Evolutionary conservation across 1,284 basidiomycete species (phyloP), one percentile per base, ranked within the genome.

Genomic region (Malassezia furfur): DNA sequence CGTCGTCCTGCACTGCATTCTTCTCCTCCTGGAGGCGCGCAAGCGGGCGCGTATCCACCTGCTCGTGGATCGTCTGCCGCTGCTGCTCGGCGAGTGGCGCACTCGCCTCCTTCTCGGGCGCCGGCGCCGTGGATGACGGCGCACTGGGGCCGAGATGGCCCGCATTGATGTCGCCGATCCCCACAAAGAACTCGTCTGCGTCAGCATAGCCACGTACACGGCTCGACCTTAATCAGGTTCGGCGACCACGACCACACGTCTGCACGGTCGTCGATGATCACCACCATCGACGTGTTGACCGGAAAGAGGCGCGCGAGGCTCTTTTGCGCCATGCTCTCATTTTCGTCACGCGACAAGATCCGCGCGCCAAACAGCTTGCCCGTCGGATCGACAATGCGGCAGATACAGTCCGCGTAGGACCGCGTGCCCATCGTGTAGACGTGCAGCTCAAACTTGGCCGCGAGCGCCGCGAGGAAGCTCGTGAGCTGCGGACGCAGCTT

Each of bases 391-490:
- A 98, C 87, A 36, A 90, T 84, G 53, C 85, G 83, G 77, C 91
- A 96, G 15, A 96, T 91, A 75, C 91, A 84, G 76, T 91, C 87
- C 38, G 93, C 93, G 76, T 98, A 98, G 41, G 90, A 86, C 40
- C 93, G 83, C 17, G 93, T 96, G 52, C 93, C 93, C 91, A 98
- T 98, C 25, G 93, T 98, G 78, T 98, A 98, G 48, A 98, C 91
- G 76, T 98, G 93, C 87, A 98, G 88, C 77, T 98, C 90, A 77
- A 94, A 98, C 68, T 86, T 84, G 53, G 80, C 77, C 41, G 86
- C 82, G 63, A 88, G 81, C 43, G 81, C 78, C 57, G 79, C 76
- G 48, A 98, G 79, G 73, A 98, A 96, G 40, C 82, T 78, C 44
- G 80, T 77, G 75, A 91, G 82, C n/a, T 90, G 89, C 0, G 93